Conservation (phyloP, 148 eudicot species). For the Chenopodium formosanum region DNA sequence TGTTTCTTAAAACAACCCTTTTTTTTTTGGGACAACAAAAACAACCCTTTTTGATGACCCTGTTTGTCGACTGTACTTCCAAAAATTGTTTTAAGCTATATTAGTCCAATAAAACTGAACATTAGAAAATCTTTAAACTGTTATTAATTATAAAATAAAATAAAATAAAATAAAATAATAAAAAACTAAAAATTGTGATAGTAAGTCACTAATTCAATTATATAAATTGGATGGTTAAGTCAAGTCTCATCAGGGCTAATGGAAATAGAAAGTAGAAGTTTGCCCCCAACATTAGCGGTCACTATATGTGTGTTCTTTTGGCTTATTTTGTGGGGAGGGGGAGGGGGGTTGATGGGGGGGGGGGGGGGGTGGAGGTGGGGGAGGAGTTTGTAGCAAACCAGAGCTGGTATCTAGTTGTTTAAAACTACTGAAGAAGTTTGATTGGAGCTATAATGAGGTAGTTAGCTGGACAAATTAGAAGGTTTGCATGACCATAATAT, state of each 20-base stretch:
- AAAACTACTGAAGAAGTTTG: background rate
- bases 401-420: background rate
- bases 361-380: background rate
- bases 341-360: too few species aligned
- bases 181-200: background rate
- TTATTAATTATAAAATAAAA: background rate
- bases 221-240: background rate
- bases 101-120: background rate
- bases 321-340: too few species aligned
- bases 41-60: too few species aligned
- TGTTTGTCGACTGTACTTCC: background rate
- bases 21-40: too few species aligned
- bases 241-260: background rate
- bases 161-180: too few species aligned
- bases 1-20: too few species aligned
- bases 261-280: too few species aligned
- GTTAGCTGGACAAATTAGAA: background rate
- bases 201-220: background rate
- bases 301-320: too few species aligned
- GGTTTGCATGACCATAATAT: background rate
- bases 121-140: background rate
- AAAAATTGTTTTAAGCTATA: background rate
- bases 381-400: background rate
- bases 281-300: too few species aligned
- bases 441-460: background rate